Percentiles rank a stretch among this genome's conserved stretches.
Conservation (phyloP, 108 stramenopile species). For the Cylindrotheca fusiformis region DNA sequence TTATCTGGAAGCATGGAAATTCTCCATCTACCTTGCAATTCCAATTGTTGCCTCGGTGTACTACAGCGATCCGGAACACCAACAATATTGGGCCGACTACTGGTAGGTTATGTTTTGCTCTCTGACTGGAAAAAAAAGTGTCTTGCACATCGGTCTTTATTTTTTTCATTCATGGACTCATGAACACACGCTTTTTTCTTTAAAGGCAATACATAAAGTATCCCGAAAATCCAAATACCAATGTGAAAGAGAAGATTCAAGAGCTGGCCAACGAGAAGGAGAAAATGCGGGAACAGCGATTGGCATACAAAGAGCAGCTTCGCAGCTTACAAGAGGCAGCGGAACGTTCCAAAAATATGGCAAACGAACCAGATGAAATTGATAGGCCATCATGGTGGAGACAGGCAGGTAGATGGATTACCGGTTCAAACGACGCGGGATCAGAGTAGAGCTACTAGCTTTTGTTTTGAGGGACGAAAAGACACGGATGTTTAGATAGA, state of each 20-base stretch:
- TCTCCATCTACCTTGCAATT: conserved; percentile 64
- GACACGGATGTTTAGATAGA: too few relatives aligned
- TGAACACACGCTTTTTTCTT: background rate
- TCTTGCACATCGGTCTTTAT: background rate
- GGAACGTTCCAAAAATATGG: conserved; percentile 16
- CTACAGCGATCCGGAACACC: conserved; percentile 66
- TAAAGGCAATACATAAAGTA: conserved; percentile 73
- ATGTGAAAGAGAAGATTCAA: conserved; percentile 72
- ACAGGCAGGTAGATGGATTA: conserved; percentile 19
- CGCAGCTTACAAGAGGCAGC: conserved; percentile 35
- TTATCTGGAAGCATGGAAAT: conserved; percentile 80
- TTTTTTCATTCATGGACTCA: background rate
- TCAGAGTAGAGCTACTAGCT: too few relatives aligned
- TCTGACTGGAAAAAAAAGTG: background rate
- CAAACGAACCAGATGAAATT: background rate
- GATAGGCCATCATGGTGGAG: conserved; percentile 14
- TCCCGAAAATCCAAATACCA: conserved; percentile 80
- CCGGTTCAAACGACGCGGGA: conserved; percentile 3
- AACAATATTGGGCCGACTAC: conserved; percentile 74
- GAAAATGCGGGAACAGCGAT: conserved; percentile 50
- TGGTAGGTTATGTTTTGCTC: conserved; percentile 28
- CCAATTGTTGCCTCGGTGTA: conserved; percentile 76
- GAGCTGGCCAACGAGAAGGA: conserved; percentile 49
- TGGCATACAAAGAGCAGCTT: conserved; percentile 47
- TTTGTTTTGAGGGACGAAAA: too few relatives aligned